These are phyloP conservation scores for Scopulariopsis brevicaulis DNA, from an alignment of 2,329 filamentous ascomycete genomes.

Conservation along the genomic window DNA sequence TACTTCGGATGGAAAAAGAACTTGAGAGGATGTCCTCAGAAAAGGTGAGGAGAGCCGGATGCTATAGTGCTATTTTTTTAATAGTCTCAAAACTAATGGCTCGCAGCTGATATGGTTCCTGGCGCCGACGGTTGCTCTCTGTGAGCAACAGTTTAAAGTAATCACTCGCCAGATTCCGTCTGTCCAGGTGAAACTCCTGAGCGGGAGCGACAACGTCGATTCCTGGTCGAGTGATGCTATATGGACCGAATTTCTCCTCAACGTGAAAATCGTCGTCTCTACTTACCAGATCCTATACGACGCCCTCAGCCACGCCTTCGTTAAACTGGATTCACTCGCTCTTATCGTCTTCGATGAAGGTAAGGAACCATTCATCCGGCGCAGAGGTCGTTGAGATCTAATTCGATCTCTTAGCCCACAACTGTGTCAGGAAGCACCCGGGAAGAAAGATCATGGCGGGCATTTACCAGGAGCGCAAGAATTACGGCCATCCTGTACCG, in stretches of 20 bases:
- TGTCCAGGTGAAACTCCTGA: constrained; percentile 50
- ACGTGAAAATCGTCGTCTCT: constrained; percentile 62
- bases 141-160: constrained; percentile 51
- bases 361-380: constrained; percentile 16
- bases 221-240: constrained; percentile 56
- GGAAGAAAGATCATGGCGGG: constrained; percentile 61
- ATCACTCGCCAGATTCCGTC: constrained; percentile 48
- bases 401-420: constrained; percentile 47
- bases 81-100: not conserved
- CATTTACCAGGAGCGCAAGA: constrained; percentile 49
- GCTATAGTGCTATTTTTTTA: not conserved
- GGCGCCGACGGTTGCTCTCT: constrained; percentile 57
- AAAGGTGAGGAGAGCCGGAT: constrained; percentile 36
- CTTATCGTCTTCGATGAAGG: constrained; percentile 80
- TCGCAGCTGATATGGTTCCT: constrained; percentile 53
- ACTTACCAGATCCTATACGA: constrained; percentile 67
- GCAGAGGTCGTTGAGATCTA: not conserved
- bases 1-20: constrained; percentile 56
- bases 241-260: constrained; percentile 56
- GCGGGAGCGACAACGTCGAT: constrained; percentile 57
- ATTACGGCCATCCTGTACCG: constrained; percentile 33
- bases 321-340: constrained; percentile 49
- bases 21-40: constrained; percentile 38
- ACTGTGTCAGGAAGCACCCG: constrained; percentile 53
- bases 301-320: constrained; percentile 64